A percentile compares a stretch with the other conserved stretches of the same genome.
phyloP scores from a whole-genome alignment of 768 basidiomycete species.

The Pseudohyphozyma bogoriensis region DNA sequence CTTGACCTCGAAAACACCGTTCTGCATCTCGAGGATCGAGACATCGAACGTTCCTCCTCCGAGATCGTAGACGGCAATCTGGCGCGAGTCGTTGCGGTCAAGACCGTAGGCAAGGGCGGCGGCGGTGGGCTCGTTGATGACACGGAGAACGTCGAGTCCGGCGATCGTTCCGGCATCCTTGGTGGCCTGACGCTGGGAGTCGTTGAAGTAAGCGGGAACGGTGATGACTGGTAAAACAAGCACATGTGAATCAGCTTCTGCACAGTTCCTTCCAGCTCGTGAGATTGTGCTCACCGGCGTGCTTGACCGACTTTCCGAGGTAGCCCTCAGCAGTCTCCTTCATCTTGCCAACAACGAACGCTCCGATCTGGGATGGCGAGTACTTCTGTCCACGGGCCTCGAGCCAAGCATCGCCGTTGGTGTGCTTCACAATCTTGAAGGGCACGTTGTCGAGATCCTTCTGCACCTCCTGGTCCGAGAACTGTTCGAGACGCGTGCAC shows the following conservation, averaged over 20 bases:
- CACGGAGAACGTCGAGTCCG: constrained; percentile 91
- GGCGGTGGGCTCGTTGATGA: constrained; percentile 98
- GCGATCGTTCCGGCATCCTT: constrained; percentile 97
- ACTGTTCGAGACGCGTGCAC: too few species aligned
- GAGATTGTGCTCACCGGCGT: constrained; percentile 41
- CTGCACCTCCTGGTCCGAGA: constrained; percentile 84
- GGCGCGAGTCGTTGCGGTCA: constrained; percentile 61
- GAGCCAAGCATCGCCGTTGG: constrained; percentile 51
- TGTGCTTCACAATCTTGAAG: constrained; percentile 51
- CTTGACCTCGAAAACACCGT: constrained; percentile 99
- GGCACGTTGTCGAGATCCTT: constrained; percentile 60
- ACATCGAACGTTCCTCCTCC: constrained; percentile 99
- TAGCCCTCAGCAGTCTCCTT: constrained; percentile 88
- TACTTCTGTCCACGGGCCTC: constrained; percentile 78
- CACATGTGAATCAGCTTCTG: not conserved
- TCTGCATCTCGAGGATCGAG: constrained; percentile 98
- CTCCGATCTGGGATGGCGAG: constrained; percentile 44
- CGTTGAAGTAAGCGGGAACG: constrained; percentile 98
- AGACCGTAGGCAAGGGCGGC: constrained; percentile 97
- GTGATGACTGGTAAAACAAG: constrained; percentile 75
- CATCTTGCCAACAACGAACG: constrained; percentile 68
- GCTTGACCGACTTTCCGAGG: constrained; percentile 88
- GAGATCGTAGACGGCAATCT: constrained; percentile 97
- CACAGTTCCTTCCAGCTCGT: not conserved
- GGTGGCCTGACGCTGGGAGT: constrained; percentile 97